phyloP scores from a whole-genome alignment of 345 rosid species.

The Alliaria petiolata region DNA sequence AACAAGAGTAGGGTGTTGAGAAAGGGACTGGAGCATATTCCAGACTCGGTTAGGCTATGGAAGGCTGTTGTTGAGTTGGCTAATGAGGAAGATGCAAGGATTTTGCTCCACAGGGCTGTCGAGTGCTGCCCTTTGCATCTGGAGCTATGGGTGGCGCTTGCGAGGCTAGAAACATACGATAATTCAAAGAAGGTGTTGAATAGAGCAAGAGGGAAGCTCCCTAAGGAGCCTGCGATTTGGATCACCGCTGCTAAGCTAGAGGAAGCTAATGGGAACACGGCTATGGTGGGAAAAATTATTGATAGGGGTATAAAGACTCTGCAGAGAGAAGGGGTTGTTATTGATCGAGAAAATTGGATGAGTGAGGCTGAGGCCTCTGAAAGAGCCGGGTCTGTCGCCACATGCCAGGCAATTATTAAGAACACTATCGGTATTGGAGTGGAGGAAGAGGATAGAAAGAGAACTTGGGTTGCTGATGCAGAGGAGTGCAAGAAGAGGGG shows the following conservation, averaged over 20 bases:
- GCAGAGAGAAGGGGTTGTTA: conserved; percentile 80
- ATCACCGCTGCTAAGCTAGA: conserved; percentile 93
- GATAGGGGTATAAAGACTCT: conserved; percentile 87
- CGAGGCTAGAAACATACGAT: conserved; percentile 76
- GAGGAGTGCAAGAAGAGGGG: conserved; percentile 94
- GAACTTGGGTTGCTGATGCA: conserved; percentile 99
- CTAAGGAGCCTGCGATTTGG: conserved; percentile 94
- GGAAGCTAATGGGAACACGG: conserved; percentile 79
- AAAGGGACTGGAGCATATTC: conserved; percentile 79
- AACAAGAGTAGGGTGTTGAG: conserved; percentile 80
- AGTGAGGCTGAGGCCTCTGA: conserved; percentile 90
- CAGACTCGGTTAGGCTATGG: conserved; percentile 92
- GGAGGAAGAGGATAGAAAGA: conserved; percentile 93
- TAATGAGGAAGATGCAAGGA: conserved; percentile 70
- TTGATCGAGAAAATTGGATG: conserved; percentile 94
- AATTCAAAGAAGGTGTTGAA: conserved; percentile 75
- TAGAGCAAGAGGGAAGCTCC: conserved; percentile 61
- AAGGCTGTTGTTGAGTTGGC: conserved; percentile 82
- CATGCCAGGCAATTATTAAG: conserved; percentile 79
- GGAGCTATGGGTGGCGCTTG: conserved; percentile 88
- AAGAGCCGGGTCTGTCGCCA: conserved; percentile 74
- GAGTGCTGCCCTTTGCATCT: conserved; percentile 91
- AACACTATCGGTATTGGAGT: conserved; percentile 85
- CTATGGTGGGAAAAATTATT: conserved; percentile 80
- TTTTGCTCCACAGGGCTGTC: conserved; percentile 84